Evolutionary conservation across 805 yeast genomes (phyloP).

Genomic region (Naumovozyma castellii): DNA sequence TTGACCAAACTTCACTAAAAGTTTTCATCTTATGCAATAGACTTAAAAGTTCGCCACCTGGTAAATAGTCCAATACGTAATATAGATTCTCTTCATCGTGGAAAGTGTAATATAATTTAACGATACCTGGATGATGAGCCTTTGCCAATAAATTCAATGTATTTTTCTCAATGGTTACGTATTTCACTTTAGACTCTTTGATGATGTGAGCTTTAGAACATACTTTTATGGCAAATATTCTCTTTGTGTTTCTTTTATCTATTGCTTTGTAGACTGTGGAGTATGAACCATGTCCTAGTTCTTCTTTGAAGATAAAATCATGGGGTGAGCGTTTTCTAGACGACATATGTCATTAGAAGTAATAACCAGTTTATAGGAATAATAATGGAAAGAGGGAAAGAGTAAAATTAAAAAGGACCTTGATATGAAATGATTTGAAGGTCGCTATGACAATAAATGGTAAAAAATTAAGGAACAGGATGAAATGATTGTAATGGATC

Average conservation of each 20-base stretch:
- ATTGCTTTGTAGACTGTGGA: slow-evolving; percentile 86
- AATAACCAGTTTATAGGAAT: too few species aligned
- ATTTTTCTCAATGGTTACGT: slow-evolving; percentile 89
- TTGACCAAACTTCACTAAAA: slow-evolving; percentile 61
- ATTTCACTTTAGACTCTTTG: slow-evolving; percentile 87
- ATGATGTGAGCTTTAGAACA: slow-evolving; percentile 88
- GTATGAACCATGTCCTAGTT: slow-evolving; percentile 88
- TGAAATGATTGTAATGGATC: too few species aligned
- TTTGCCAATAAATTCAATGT: slow-evolving; percentile 61
- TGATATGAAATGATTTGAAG: too few species aligned
- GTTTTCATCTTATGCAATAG: slow-evolving; percentile 72
- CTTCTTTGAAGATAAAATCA: slow-evolving; percentile 28
- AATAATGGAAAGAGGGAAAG: too few species aligned
- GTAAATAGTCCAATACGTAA: slow-evolving; percentile 89
- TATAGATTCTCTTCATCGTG: slow-evolving; percentile 84
- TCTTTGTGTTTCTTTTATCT: slow-evolving; percentile 43
- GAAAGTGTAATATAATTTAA: slow-evolving; percentile 84
- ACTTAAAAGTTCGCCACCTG: slow-evolving; percentile 85
- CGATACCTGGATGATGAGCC: slow-evolving; percentile 92
- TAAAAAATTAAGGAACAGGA: too few species aligned
- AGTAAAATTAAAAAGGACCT: too few species aligned
- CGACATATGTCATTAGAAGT: slow-evolving; percentile 9
- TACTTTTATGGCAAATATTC: slow-evolving; percentile 80
- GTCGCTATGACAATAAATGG: too few species aligned
- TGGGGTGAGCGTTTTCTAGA: slow-evolving; percentile 26